phyloP scores from a whole-genome alignment of 169 alveolate species.

The Prorocentrum cordatum region DNA sequence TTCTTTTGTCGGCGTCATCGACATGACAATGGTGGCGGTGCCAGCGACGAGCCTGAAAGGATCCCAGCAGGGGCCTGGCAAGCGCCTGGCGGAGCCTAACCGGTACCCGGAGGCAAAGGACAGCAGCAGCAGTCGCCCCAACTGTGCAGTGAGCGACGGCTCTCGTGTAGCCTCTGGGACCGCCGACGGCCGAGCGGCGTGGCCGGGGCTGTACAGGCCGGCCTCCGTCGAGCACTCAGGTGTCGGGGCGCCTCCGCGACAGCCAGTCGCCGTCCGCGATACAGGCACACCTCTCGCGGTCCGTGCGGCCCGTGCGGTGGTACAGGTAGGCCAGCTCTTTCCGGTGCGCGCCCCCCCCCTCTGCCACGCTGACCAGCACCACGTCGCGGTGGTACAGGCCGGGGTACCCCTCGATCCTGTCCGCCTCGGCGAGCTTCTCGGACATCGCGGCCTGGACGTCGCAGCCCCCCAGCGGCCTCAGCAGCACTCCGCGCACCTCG shows the following conservation, averaged over 20 bases:
- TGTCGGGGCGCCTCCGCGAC: constrained; percentile 18
- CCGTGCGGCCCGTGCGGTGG: constrained; percentile 33
- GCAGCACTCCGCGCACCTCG: constrained; percentile 21
- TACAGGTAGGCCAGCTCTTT: constrained; percentile 62
- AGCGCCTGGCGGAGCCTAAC: too few species aligned
- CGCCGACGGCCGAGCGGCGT: too few species aligned
- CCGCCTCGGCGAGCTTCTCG: constrained; percentile 45
- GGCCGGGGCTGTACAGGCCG: too few species aligned
- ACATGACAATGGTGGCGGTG: too few species aligned
- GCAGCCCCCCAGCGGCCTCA: not conserved
- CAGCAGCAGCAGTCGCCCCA: too few species aligned
- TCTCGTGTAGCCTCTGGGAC: too few species aligned
- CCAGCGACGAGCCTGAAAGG: too few species aligned
- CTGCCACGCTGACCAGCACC: not conserved
- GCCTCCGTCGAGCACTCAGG: too few species aligned
- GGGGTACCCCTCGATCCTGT: constrained; percentile 25
- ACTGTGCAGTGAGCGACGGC: too few species aligned
- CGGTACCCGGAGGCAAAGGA: too few species aligned
- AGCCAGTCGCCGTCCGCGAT: constrained; percentile 60
- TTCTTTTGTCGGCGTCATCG: too few species aligned
- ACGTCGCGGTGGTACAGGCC: not conserved
- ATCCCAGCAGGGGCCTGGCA: too few species aligned
- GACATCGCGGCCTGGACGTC: not conserved
- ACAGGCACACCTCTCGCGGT: constrained; percentile 13
- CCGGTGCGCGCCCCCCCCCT: constrained; percentile 3